Conservation (phyloP, 805 yeast genomes). For the Yamadazyma tumulicola region DNA sequence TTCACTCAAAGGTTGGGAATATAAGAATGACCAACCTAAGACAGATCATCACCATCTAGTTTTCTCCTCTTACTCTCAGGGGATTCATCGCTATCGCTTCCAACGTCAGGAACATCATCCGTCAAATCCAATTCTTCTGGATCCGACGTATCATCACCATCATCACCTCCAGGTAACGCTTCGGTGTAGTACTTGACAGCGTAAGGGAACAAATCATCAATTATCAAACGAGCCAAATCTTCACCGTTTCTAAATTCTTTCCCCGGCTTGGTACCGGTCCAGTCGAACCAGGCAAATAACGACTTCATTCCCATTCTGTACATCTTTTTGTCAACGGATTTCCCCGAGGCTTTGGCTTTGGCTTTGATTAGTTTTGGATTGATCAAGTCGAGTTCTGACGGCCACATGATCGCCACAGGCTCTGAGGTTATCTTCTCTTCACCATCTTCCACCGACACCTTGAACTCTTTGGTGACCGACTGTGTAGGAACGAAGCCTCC, state of each 20-base stretch:
- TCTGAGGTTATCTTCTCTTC: slow-evolving; percentile 54
- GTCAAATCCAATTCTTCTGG: slow-evolving; percentile 48
- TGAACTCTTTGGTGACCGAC: slow-evolving; percentile 57
- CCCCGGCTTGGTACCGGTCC: slow-evolving; percentile 78
- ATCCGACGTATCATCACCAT: slow-evolving; percentile 46
- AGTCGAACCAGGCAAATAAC: slow-evolving; percentile 81
- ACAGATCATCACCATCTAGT: no score
- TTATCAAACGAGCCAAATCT: slow-evolving; percentile 65
- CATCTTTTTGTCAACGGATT: slow-evolving; percentile 51
- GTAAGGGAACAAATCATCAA: slow-evolving; percentile 80
- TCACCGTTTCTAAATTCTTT: slow-evolving; percentile 79
- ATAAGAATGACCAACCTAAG: no score
- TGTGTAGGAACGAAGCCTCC: slow-evolving; percentile 52
- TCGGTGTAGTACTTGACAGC: slow-evolving; percentile 80
- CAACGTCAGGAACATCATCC: no score
- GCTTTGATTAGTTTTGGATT: slow-evolving; percentile 50
- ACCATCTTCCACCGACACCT: slow-evolving; percentile 46
- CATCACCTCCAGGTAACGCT: slow-evolving; percentile 61
- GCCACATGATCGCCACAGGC: slow-evolving; percentile 65
- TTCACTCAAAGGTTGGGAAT: no score
- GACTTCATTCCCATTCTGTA: slow-evolving; percentile 75
- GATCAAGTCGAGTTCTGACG: slow-evolving; percentile 51
- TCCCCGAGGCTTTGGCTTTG: slow-evolving; percentile 25
- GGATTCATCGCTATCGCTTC: no score
- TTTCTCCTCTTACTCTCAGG: not conserved